phyloP scores from a whole-genome alignment of 805 yeast genomes.

The Vanderwaltozyma yarrowii region DNA sequence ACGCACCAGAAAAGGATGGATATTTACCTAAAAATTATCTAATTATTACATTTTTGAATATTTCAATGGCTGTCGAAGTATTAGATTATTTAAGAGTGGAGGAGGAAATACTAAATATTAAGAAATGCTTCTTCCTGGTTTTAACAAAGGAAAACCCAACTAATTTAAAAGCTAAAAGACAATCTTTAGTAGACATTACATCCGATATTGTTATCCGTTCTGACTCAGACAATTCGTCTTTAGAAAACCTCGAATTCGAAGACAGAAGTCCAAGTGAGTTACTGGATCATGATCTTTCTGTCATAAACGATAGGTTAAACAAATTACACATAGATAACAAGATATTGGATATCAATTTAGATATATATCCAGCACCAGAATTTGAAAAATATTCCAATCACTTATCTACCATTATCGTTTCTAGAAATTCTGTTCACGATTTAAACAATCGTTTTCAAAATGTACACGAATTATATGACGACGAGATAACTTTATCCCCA shows the following conservation, averaged over 20 bases:
- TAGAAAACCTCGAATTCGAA: too few relatives aligned
- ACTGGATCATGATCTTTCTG: background rate
- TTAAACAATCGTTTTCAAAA: too few relatives aligned
- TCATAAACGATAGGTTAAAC: background rate
- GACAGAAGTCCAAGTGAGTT: too few relatives aligned
- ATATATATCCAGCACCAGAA: background rate
- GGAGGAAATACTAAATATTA: slow-evolving; percentile 3
- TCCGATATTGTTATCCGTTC: background rate
- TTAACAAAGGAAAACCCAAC: background rate
- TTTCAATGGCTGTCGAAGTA: slow-evolving; percentile 21
- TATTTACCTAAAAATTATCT: slow-evolving; percentile 14
- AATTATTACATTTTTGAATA: slow-evolving; percentile 19
- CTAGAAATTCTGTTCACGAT: too few relatives aligned
- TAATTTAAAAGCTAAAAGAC: background rate
- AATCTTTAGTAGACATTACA: background rate
- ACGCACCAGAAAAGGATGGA: slow-evolving; percentile 6
- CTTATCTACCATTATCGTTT: too few relatives aligned
- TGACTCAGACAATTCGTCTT: background rate
- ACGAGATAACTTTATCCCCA: background rate
- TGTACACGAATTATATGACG: background rate
- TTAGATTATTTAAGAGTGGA: slow-evolving; percentile 11
- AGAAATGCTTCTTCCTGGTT: slow-evolving; percentile 7
- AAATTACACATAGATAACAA: background rate
- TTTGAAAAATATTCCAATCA: background rate
- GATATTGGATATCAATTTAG: background rate